Evolutionary conservation across 1,139 yeast genomes (phyloP).

Genomic region (Arxiozyma bovina): DNA sequence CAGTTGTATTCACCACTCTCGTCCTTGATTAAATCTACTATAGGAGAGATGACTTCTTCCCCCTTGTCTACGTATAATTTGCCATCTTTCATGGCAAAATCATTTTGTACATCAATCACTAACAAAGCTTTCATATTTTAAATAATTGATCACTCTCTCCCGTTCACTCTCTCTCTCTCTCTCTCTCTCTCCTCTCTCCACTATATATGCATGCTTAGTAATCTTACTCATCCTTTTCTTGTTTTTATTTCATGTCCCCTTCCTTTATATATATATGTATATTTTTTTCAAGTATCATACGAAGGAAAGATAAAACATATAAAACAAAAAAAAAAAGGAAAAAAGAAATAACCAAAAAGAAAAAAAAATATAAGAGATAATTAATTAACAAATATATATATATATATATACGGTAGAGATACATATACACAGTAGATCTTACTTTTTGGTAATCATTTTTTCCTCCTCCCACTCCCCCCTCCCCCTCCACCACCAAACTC

Average conservation of each 20-base stretch:
- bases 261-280: not conserved
- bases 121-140: conserved; percentile 43
- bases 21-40: conserved; percentile 32
- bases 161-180: too few relatives aligned
- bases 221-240: not conserved
- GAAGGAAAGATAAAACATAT: too few relatives aligned
- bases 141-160: too few relatives aligned
- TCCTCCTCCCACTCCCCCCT: not conserved
- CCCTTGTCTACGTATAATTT: conserved; percentile 67
- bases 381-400: too few relatives aligned
- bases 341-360: too few relatives aligned
- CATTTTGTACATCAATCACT: conserved; percentile 76
- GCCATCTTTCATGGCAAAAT: conserved; percentile 73
- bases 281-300: too few relatives aligned
- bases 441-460: too few relatives aligned
- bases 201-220: not conserved
- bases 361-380: too few relatives aligned
- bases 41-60: conserved; percentile 47
- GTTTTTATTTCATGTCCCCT: too few relatives aligned
- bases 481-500: not conserved
- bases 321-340: too few relatives aligned
- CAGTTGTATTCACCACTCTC: conserved; percentile 35
- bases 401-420: not conserved
- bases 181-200: too few relatives aligned
- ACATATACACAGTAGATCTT: not conserved